Conservation (phyloP, 2,329 filamentous ascomycete genomes). For the Colletotrichum australisinense region DNA sequence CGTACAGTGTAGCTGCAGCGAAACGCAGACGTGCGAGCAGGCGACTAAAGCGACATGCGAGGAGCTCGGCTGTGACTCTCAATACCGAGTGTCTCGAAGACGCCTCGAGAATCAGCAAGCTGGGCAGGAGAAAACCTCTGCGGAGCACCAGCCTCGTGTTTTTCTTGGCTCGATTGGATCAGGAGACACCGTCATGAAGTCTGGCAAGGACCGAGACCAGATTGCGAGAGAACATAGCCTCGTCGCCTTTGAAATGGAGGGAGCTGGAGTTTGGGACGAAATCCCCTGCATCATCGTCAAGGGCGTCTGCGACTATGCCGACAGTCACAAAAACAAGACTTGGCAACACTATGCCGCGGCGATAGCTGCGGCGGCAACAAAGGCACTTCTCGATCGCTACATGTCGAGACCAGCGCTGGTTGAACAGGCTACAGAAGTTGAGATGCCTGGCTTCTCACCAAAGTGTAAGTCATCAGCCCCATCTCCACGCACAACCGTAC, state of each 20-base stretch:
- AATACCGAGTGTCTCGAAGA: not conserved
- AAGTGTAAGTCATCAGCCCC: too few relatives aligned
- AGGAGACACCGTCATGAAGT: constrained; percentile 47
- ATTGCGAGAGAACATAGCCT: not conserved
- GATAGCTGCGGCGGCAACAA: constrained; percentile 46
- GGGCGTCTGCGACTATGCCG: constrained; percentile 38
- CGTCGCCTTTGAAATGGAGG: constrained; percentile 22
- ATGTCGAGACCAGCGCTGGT: too few relatives aligned
- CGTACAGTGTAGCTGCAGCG: not conserved
- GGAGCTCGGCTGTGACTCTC: constrained; percentile 41
- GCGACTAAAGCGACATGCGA: constrained; percentile 36
- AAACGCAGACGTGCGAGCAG: constrained; percentile 36
- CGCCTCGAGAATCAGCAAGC: not conserved
- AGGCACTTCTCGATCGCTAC: constrained; percentile 39
- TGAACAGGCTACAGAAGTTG: too few relatives aligned
- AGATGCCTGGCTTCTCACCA: too few relatives aligned
- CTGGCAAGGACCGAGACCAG: not conserved
- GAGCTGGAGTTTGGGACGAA: not conserved
- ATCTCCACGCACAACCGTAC: too few relatives aligned
- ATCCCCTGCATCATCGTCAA: not conserved
- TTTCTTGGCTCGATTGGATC: constrained; percentile 31
- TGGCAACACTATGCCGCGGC: constrained; percentile 31
- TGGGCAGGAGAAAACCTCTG: not conserved
- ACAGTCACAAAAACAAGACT: constrained; percentile 21
- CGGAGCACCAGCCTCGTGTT: not conserved